Evolutionary conservation across 2,329 filamentous ascomycete species (phyloP), one percentile per base, ranked within the genome.

Genomic region (Xylaria sp.): DNA sequence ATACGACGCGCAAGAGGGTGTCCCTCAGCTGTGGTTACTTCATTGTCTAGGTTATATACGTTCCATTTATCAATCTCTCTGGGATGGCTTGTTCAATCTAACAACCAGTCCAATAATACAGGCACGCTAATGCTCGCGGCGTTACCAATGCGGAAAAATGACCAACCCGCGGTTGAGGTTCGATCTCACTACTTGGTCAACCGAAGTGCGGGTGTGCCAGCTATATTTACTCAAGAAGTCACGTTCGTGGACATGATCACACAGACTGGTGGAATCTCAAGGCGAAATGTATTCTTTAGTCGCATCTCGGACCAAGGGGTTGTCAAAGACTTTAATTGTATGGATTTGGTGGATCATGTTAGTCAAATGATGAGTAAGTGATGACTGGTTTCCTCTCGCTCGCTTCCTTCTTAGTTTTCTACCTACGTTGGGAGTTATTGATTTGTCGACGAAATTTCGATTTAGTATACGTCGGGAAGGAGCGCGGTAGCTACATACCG

Each of bases 61-160:
- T 10, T 34, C 6, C 23, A 23, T 25, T 7, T 15, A 32, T 56
- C 8, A 7, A 10, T 48, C 4, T 9, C n/a, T 18, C 15, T 5
- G 2, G 3, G 12, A 30, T 18, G 32, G 6, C 34, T 5, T 9
- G 25, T 20, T 28, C 2, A 20, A 36, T 43, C 61, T 64, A 43
- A 58, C 43, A 25, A 23, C 5, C 10, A 13, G 45, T 46, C 13
- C 13, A 23, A 25, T n/a, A 34, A 36, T 5, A 34, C 12, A 64
- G 62, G 62, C 12, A 36, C 52, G n/a, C 30, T 52, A 18, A 64
- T 64, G 62, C 3, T 59, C 6, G 62, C 62, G 9, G 55, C 62
- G 45, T 45, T 64, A 8, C 62, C 55, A 18, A 7, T 18, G 6
- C 50, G 23, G 18, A 48, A 48, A 4, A 8, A 3, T 28, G 45